These are phyloP conservation scores for Pharnaceum exiguum DNA, from an alignment of 148 eudicot genomes.

Conservation along the genomic window DNA sequence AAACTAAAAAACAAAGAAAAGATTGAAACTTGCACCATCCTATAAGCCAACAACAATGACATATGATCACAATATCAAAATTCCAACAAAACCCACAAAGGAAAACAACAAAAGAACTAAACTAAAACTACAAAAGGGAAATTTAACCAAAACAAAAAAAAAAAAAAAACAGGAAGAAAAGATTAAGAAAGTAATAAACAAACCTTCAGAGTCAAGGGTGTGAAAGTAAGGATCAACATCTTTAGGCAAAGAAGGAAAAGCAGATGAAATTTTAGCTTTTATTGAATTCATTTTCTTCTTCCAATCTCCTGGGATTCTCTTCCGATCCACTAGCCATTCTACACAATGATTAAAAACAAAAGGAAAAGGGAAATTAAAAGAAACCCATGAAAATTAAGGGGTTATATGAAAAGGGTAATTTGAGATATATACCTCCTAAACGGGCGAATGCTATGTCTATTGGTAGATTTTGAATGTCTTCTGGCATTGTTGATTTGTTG, in stretches of 20 bases:
- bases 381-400: neutral
- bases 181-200: neutral
- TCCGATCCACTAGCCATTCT: slow-evolving; percentile 99
- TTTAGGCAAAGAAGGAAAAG: slow-evolving; percentile 67
- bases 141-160: neutral
- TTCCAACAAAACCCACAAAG: neutral
- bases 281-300: slow-evolving; percentile 56
- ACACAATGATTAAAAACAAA: slow-evolving; percentile 17
- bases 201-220: slow-evolving; percentile 76
- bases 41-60: no score
- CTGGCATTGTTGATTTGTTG: slow-evolving; percentile 42
- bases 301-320: slow-evolving; percentile 87
- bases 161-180: neutral
- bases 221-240: slow-evolving; percentile 77
- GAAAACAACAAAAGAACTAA: neutral
- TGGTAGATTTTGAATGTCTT: slow-evolving; percentile 75
- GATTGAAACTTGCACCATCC: no score
- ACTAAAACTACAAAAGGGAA: neutral
- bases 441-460: slow-evolving; percentile 91
- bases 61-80: neutral
- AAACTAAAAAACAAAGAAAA: neutral
- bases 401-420: neutral
- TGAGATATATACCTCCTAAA: slow-evolving; percentile 51
- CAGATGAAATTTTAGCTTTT: slow-evolving; percentile 63
- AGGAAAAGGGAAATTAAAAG: neutral